Evolutionary conservation across 2,329 filamentous ascomycete genomes (phyloP).

Genomic region (Uncinocarpus reesii): DNA sequence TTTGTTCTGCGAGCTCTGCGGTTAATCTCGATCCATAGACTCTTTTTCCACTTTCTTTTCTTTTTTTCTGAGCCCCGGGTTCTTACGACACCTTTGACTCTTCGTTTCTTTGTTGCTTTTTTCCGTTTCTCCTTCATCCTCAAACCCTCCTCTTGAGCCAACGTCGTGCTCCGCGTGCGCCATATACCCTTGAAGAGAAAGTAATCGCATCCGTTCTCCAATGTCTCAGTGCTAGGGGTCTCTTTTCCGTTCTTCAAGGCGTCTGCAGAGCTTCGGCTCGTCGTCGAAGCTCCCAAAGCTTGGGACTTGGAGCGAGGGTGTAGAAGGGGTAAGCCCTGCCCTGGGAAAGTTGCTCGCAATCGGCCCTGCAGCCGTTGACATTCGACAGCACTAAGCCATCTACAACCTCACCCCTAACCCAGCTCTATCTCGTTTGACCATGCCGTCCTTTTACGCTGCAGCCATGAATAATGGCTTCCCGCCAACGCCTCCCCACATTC

Average conservation of each 20-base stretch:
- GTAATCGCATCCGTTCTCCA: conserved; percentile 15
- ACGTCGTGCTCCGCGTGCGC: neutral
- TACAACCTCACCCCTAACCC: conserved; percentile 31
- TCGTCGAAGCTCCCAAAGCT: conserved; percentile 30
- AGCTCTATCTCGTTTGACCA: conserved; percentile 21
- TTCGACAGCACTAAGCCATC: conserved; percentile 21
- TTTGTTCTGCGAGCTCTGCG: neutral
- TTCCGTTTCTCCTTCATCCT: neutral
- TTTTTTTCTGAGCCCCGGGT: neutral
- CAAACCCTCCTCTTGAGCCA: neutral
- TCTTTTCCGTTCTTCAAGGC: conserved; percentile 18
- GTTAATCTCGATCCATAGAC: neutral
- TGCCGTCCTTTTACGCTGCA: conserved; percentile 37
- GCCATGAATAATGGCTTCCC: conserved; percentile 32
- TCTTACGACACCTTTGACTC: too few species aligned
- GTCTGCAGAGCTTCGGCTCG: conserved; percentile 32
- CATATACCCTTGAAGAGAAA: neutral
- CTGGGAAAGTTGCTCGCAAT: neutral
- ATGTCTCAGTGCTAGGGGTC: conserved; percentile 35
- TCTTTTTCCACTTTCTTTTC: neutral
- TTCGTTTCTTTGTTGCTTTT: neutral
- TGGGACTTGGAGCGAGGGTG: conserved; percentile 31
- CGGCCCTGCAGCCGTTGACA: conserved; percentile 15
- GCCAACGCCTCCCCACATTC: conserved; percentile 35
- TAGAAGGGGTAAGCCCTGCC: conserved; percentile 27